Percentiles rank a stretch among this genome's conserved stretches.
Evolutionary conservation across 2,329 filamentous ascomycete genomes (phyloP).

Genomic region (Ophiostoma piceae): DNA sequence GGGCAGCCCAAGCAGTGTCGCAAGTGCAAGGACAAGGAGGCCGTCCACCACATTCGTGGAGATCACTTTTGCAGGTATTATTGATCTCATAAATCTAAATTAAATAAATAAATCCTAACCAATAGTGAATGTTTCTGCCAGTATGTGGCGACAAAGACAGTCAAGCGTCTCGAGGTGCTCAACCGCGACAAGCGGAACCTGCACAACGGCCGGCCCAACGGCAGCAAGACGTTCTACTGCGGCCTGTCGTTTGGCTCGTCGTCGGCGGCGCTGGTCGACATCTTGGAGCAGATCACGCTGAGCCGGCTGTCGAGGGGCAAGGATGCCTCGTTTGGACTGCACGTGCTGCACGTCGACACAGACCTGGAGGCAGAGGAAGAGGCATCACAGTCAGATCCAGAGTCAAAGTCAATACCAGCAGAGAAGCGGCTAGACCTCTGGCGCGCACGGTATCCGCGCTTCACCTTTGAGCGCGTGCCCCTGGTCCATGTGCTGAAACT

Average conservation of each 20-base stretch:
- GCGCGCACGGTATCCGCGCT: slow-evolving; percentile 57
- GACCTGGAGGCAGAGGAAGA: slow-evolving; percentile 30
- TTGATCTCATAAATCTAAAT: background rate
- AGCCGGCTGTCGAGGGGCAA: slow-evolving; percentile 60
- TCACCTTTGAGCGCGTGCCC: slow-evolving; percentile 57
- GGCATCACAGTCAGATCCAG: background rate
- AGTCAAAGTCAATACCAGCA: slow-evolving; percentile 31
- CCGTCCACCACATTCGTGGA: slow-evolving; percentile 50
- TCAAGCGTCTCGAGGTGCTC: slow-evolving; percentile 61
- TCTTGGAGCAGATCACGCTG: slow-evolving; percentile 65
- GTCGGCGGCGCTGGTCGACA: slow-evolving; percentile 69
- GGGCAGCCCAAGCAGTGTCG: slow-evolving; percentile 41
- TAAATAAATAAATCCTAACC: background rate
- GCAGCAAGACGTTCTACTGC: slow-evolving; percentile 57
- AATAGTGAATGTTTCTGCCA: slow-evolving; percentile 67
- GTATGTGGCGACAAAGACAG: slow-evolving; percentile 72
- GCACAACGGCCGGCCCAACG: slow-evolving; percentile 22
- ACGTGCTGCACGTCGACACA: slow-evolving; percentile 53
- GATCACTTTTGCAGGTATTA: slow-evolving; percentile 55
- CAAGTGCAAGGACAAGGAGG: slow-evolving; percentile 49
- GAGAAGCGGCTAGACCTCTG: slow-evolving; percentile 47
- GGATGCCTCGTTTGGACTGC: slow-evolving; percentile 62
- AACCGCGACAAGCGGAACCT: slow-evolving; percentile 41
- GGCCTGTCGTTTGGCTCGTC: slow-evolving; percentile 80
- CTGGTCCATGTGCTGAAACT: slow-evolving; percentile 58